Conservation (phyloP, 2,329 filamentous ascomycete genomes). For the Nothomitra cinnamomea region DNA sequence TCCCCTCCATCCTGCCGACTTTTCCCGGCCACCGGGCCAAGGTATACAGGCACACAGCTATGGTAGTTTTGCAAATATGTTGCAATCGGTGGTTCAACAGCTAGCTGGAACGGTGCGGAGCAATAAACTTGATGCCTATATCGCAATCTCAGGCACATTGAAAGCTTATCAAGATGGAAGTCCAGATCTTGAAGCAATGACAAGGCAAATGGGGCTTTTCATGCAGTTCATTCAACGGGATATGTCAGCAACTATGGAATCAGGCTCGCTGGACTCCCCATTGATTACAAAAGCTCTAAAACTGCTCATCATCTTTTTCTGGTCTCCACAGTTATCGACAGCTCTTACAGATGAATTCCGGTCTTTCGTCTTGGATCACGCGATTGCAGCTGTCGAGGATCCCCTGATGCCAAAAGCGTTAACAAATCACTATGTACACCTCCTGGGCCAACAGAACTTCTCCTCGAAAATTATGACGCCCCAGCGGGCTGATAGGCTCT, state of each 20-base stretch:
- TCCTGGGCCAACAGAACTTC: slow-evolving; percentile 69
- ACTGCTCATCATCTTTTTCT: slow-evolving; percentile 60
- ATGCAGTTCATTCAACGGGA: slow-evolving; percentile 75
- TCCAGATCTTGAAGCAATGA: slow-evolving; percentile 55
- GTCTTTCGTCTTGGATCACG: slow-evolving; percentile 63
- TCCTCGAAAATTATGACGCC: slow-evolving; percentile 53
- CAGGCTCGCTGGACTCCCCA: slow-evolving; percentile 42
- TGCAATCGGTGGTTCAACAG: slow-evolving; percentile 71
- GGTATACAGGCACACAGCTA: slow-evolving; percentile 29
- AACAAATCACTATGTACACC: slow-evolving; percentile 60
- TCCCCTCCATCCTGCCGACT: slow-evolving; percentile 18
- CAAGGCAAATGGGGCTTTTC: slow-evolving; percentile 59
- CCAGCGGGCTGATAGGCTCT: slow-evolving; percentile 51
- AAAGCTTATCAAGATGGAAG: slow-evolving; percentile 61
- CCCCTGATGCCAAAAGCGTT: slow-evolving; percentile 55
- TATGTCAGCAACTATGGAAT: slow-evolving; percentile 43
- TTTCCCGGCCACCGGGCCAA: slow-evolving; percentile 23
- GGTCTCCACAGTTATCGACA: slow-evolving; percentile 52
- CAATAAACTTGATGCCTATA: slow-evolving; percentile 71
- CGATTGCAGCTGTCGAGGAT: slow-evolving; percentile 57
- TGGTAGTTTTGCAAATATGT: slow-evolving; percentile 55
- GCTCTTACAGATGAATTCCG: slow-evolving; percentile 64
- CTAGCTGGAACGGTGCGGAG: slow-evolving; percentile 57
- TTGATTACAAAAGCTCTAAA: slow-evolving; percentile 64
- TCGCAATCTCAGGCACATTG: slow-evolving; percentile 56